phyloP scores from a whole-genome alignment of 257 asterid genomes.

The Forsythia suspensa region DNA sequence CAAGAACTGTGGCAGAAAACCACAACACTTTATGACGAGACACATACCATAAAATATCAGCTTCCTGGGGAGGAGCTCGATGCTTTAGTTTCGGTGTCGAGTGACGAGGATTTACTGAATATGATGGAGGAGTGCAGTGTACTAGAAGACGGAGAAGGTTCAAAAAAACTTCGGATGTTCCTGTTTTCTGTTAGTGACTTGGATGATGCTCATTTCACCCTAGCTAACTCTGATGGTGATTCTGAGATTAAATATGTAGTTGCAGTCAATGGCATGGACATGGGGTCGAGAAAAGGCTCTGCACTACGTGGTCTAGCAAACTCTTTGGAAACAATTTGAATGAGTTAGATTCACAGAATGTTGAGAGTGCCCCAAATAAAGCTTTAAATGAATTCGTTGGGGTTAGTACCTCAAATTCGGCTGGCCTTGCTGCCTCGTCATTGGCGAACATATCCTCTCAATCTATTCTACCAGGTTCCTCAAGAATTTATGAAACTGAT shows the following conservation, averaged over 20 bases:
- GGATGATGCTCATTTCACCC: slow-evolving; percentile 60
- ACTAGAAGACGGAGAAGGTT: slow-evolving; percentile 52
- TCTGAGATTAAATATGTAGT: slow-evolving; percentile 77
- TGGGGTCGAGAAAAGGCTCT: slow-evolving; percentile 47
- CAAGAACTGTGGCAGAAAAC: slow-evolving; percentile 64
- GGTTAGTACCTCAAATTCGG: slow-evolving; percentile 33
- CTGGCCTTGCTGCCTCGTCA: slow-evolving; percentile 41
- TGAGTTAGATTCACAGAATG: slow-evolving; percentile 49
- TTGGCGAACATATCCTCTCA: slow-evolving; percentile 40
- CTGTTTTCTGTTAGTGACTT: slow-evolving; percentile 69
- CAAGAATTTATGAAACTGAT: slow-evolving; percentile 39
- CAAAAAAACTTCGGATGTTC: slow-evolving; percentile 73
- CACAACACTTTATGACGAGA: slow-evolving; percentile 50
- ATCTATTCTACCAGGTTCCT: slow-evolving; percentile 32
- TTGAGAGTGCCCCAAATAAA: slow-evolving; percentile 40
- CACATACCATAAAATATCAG: slow-evolving; percentile 74
- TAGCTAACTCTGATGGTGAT: slow-evolving; percentile 58
- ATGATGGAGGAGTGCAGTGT: slow-evolving; percentile 90
- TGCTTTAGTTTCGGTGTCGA: slow-evolving; percentile 81
- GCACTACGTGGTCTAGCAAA: slow-evolving; percentile 39
- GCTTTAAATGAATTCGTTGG: slow-evolving; percentile 42
- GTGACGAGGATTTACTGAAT: slow-evolving; percentile 84
- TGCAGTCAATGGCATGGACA: slow-evolving; percentile 78
- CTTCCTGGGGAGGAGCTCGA: slow-evolving; percentile 98
- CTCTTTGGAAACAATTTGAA: slow-evolving; percentile 55